Evolutionary conservation across 2,329 filamentous ascomycete genomes (phyloP), one percentile per base, ranked within the genome.

Genomic region (Penicillium carneum): DNA sequence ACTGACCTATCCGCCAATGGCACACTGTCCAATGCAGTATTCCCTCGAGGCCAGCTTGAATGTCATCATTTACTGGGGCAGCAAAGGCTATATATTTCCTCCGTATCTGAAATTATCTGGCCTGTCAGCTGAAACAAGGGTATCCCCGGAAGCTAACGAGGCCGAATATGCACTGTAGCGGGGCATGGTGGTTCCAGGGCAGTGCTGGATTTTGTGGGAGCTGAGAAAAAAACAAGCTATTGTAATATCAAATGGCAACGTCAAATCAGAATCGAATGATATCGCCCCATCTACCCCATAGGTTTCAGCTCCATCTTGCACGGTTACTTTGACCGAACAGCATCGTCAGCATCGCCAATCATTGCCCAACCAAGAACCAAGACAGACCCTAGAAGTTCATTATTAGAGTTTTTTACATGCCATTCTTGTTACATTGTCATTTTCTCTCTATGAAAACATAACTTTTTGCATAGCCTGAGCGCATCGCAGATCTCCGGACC

Each of bases 261-360:
- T 55, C 52, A 16, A 59, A 59, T 59, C 51, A 59, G 29, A 56
- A 49, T 26, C 16, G 11, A 47, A 42, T 56, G 16, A 48, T 36
- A 23, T 59, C 26, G 14, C 59, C 53, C 49, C 45, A 7, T 47
- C 26, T 18, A 12, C 43, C 16, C 43, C 10, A 29, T 8, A 29
- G 47, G 49, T 47, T 55, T 61, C 53, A 61, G 63, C 56, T 57
- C 39, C 31, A 45, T 50, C 36, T 52, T 20, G 33, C 48, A 50
- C 18, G 60, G 58, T 46, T 58, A 63, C 50, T 45, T 45, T 56
- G 62, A 11, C 64, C 63, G 62, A 62, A 51, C 48, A 20, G 47
- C 45, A 47, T 59, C 51, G 47, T 26, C 5, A 26, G 23, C 23
- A 26, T 23, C 20, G 20, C 64, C 60, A 65, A 63, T 65, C 57